Percentiles rank a stretch among this genome's conserved stretches.
phyloP scores from a whole-genome alignment of 176 grass and related monocot species.

The Aegilops speltoides region DNA sequence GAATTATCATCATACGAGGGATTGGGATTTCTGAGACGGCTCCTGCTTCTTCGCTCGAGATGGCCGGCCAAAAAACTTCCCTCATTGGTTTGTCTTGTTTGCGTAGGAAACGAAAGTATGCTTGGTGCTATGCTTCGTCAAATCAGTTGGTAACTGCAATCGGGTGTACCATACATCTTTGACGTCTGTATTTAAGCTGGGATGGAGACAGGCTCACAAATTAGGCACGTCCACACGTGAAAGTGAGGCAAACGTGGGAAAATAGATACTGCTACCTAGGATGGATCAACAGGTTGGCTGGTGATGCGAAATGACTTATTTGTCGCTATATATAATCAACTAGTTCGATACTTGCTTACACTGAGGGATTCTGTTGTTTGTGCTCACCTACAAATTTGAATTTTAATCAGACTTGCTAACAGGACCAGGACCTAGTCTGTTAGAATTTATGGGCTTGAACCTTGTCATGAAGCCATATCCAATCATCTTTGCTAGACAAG shows the following conservation, averaged over 20 bases:
- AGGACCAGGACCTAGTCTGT: background rate
- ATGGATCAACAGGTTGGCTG: background rate
- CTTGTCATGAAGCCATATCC: no score
- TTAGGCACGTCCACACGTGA: background rate
- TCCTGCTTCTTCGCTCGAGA: background rate
- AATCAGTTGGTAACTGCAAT: background rate
- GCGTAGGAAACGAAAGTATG: slow-evolving; percentile 12
- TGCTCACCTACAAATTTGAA: background rate
- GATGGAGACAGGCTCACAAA: background rate
- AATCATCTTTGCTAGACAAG: no score
- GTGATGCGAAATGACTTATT: background rate
- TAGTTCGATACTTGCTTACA: background rate
- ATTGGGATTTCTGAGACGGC: background rate
- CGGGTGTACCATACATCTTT: background rate
- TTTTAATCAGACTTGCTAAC: background rate
- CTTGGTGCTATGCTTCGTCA: background rate
- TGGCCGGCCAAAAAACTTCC: background rate
- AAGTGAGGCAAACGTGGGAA: background rate
- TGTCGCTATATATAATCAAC: background rate
- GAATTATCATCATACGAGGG: background rate
- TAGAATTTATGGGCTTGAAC: background rate
- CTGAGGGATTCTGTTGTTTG: background rate
- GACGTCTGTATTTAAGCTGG: background rate
- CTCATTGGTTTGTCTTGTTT: background rate
- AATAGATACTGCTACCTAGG: background rate